Conservation (phyloP, 768 basidiomycete genomes). For the Mycena rosella region DNA sequence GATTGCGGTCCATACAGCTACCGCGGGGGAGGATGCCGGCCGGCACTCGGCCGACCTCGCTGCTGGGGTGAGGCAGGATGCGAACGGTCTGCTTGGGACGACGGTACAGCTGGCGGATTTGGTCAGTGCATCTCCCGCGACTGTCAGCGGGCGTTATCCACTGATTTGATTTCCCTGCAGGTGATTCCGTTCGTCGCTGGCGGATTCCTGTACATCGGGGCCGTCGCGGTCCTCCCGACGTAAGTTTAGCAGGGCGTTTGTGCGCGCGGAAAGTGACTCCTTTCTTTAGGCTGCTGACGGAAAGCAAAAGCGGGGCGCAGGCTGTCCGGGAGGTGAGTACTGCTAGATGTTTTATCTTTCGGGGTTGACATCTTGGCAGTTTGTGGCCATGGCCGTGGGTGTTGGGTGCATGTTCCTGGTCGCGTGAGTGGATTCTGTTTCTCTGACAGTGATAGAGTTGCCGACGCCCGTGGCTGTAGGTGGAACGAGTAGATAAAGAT, state of each 20-base stretch:
- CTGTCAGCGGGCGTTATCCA: conserved; percentile 27
- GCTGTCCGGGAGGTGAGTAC: conserved; percentile 87
- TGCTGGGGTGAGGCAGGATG: conserved; percentile 81
- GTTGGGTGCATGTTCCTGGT: conserved; percentile 93
- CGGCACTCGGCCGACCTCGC: conserved; percentile 70
- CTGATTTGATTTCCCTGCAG: conserved; percentile 51
- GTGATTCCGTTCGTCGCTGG: conserved; percentile 93
- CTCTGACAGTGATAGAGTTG: too few species aligned
- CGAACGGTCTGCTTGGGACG: conserved; percentile 85
- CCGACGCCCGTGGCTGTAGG: conserved; percentile 55
- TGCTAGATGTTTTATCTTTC: not conserved
- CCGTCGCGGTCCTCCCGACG: conserved; percentile 93
- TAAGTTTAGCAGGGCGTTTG: conserved; percentile 55
- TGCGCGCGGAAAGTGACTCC: conserved; percentile 4
- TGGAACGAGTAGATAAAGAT: conserved; percentile 78
- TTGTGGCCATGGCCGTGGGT: conserved; percentile 92
- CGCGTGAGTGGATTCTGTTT: conserved; percentile 71
- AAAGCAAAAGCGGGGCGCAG: conserved; percentile 89
- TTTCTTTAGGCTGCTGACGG: conserved; percentile 77
- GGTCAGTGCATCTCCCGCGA: conserved; percentile 58
- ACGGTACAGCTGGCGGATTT: conserved; percentile 84
- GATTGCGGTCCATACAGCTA: conserved; percentile 84
- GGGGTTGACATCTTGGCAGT: conserved; percentile 60
- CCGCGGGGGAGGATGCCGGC: conserved; percentile 60
- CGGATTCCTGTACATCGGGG: conserved; percentile 94